Evolutionary conservation across 1,284 basidiomycete species (phyloP), one percentile per base, ranked within the genome.

Genomic region (Blastosporella zonata): DNA sequence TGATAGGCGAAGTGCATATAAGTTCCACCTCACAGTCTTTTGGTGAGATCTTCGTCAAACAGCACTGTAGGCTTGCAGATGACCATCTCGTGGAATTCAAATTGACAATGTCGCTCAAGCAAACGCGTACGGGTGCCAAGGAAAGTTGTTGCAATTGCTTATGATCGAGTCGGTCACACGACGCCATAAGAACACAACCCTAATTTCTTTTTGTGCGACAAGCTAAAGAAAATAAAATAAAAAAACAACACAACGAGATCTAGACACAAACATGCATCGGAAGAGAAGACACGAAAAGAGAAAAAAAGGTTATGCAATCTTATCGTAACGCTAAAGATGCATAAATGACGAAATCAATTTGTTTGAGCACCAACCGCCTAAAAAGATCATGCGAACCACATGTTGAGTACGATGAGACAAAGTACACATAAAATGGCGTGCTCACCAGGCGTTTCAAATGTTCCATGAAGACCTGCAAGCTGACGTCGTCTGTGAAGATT

Each of bases 401-500:
- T 54, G 29, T 7, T 31, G 39, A 52, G 35, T 33, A 59, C 15
- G 18, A 33, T 41, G 25, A 56, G 23, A 21, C n/a, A 31, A 15
- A 9, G 10, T 27, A 22, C 36, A n/a, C 20, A 27, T 34, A 27
- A 9, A 43, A 20, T 70, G 36, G 22, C 15, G 18, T 42, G 61
- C 84, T 60, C 59, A 87, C 90, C 73, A 95, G 69, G 61, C 92
- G 81, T 68, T 94, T 94, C 67, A 94, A 73, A 72, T 93, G 89
- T 66, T 95, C 92, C 93, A 95, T 95, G 74, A 97, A 96, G 50
- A 96, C 90, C 67, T 95, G 93, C 71, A 96, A 78, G 66, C 91
- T 95, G 53, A 99, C 96, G 69, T 99, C 97, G 69, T 99, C 97
- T 46, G 97, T 99, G 67, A 98, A 97, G 72, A 99, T 98, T 13